These are phyloP conservation scores for Diaporthe ilicicola DNA, from an alignment of 2,329 filamentous ascomycete species.

Conservation along the genomic window DNA sequence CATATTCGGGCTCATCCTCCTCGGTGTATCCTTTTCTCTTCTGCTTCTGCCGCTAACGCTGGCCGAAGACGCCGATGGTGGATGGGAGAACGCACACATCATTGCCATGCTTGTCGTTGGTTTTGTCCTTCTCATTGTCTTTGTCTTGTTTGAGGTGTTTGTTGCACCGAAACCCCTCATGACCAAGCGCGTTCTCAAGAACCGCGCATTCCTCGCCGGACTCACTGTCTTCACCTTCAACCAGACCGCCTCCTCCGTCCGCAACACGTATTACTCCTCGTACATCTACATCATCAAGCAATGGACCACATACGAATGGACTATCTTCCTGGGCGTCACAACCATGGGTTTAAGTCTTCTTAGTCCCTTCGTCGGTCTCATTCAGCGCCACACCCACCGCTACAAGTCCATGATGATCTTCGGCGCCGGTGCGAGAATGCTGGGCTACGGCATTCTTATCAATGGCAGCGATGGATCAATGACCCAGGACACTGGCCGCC, in stretches of 20 bases:
- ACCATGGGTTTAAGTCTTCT: conserved; percentile 50
- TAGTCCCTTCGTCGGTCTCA: conserved; percentile 45
- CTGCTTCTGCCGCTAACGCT: conserved; percentile 73
- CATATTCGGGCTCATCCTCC: conserved; percentile 63
- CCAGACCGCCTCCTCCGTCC: conserved; percentile 45
- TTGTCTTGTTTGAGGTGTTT: conserved; percentile 46
- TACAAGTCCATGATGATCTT: conserved; percentile 53
- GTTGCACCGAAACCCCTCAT: conserved; percentile 45
- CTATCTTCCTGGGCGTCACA: conserved; percentile 49
- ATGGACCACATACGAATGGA: conserved; percentile 52
- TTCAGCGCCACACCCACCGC: conserved; percentile 48
- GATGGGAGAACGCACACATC: conserved; percentile 45
- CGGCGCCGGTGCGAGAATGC: conserved; percentile 45
- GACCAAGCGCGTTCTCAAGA: conserved; percentile 43
- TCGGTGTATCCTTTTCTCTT: conserved; percentile 63
- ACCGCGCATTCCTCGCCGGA: conserved; percentile 43
- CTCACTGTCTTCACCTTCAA: conserved; percentile 44
- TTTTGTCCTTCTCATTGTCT: conserved; percentile 41
- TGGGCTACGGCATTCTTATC: conserved; percentile 49
- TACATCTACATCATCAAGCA: conserved; percentile 52
- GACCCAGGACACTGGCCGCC: conserved; percentile 44
- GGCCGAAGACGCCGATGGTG: conserved; percentile 42
- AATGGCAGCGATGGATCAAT: conserved; percentile 37
- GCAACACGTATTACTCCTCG: conserved; percentile 47
- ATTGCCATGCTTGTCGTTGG: conserved; percentile 40